Evolutionary conservation across 1,284 basidiomycete genomes (phyloP).

Genomic region (Coriolopsis trogii): DNA sequence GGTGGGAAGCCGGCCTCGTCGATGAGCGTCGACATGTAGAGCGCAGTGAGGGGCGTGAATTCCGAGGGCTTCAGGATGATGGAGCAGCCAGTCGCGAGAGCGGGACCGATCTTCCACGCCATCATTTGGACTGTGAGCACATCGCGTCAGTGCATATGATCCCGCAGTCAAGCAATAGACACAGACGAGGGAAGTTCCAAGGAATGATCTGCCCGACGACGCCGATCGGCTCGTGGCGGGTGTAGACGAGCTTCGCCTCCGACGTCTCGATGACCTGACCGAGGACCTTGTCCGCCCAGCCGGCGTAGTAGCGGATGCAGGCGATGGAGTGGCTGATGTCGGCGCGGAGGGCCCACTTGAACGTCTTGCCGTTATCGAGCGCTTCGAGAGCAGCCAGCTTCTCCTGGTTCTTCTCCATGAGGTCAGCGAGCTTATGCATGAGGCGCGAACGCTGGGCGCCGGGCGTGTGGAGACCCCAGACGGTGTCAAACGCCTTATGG

Average conservation of each 20-base stretch:
- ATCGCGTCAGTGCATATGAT: not conserved
- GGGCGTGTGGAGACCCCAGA: conserved; percentile 72
- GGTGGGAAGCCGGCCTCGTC: conserved; percentile 64
- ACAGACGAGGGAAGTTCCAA: conserved; percentile 70
- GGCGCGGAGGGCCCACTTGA: conserved; percentile 67
- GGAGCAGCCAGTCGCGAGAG: conserved; percentile 83
- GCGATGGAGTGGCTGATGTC: conserved; percentile 76
- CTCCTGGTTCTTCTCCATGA: conserved; percentile 74
- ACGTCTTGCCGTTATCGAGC: conserved; percentile 79
- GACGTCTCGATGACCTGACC: conserved; percentile 83
- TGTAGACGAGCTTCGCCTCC: conserved; percentile 76
- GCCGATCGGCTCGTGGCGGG: conserved; percentile 92
- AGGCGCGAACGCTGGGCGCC: conserved; percentile 67
- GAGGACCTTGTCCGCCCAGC: conserved; percentile 87
- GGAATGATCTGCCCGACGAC: conserved; percentile 89
- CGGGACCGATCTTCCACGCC: conserved; percentile 84
- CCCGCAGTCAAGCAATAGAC: not conserved
- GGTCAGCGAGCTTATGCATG: conserved; percentile 70
- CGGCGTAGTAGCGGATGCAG: conserved; percentile 74
- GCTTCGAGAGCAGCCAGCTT: conserved; percentile 80
- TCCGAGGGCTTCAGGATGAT: conserved; percentile 91
- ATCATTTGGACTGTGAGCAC: conserved; percentile 63
- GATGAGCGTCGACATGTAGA: conserved; percentile 55
- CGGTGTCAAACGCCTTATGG: conserved; percentile 72
- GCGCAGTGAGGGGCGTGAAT: conserved; percentile 85